Base-by-base conservation (phyloP, 2,329 filamentous ascomycete genomes). In the Colletotrichum viniferum region DNA sequence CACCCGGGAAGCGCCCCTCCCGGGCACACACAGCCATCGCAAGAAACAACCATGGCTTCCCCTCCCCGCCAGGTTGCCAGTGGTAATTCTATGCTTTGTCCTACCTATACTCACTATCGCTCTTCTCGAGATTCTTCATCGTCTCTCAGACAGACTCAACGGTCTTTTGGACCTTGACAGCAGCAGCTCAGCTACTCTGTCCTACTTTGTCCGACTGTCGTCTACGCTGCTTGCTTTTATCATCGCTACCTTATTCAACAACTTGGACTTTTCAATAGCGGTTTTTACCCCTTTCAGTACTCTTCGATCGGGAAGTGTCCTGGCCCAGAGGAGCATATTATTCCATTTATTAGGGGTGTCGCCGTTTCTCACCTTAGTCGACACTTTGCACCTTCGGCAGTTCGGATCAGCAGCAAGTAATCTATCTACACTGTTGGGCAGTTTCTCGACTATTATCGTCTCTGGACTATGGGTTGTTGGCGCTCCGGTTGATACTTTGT, bases 91-190 rank as follows among this genome's bases (percentile, higher is more conserved):
- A 9, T 7, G n/a, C 8, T 38, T 38, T 18, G 3, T 18, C 2
- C 6, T 38, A 1, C 36, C 36, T 3, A 3, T 38, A 4, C 14
- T 38, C 3, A 8, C 3, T 1, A 7, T 38, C 7, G 1, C 8
- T 5, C 16, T 16, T 4, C 36, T 38, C 7, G 36, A 38, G 7
- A 38, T 38, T 38, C 36, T 38, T 18, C 36, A 38, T 9, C 36
- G 4, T 18, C 7, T 38, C 2, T 38, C 36, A 5, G 7, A 38
- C 2, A 9, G 0, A 4, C 36, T 7, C 0, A 7, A 38, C 0
- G 36, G 36, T 2, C 3, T 38, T 0, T 9, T 38, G 4, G 36
- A 18, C 1, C 7, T 38, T 1, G 16, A 38, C 3, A 38, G 36
- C 3, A 18, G 16, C 4, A 18, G 4, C 4, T 38, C 36, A 38